Evolutionary conservation across 2,329 filamentous ascomycete genomes (phyloP), one percentile per base, ranked within the genome.

Genomic region (Phaeoacremonium minimum): DNA sequence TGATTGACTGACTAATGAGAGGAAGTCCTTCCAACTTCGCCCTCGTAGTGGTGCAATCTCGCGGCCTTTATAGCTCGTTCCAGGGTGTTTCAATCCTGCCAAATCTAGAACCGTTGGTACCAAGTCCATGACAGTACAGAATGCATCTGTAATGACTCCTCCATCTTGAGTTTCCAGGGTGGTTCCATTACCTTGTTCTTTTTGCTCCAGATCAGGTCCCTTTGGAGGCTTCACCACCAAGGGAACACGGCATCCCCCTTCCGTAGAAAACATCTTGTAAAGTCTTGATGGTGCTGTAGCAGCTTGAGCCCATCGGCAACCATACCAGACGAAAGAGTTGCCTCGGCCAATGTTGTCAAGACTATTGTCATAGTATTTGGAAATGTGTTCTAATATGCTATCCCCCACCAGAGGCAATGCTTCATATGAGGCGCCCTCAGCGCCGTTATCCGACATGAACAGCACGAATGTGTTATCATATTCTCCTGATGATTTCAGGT

Each of bases 261-360:
- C 65, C 3, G 64, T 66, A 2, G 63, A 61, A 43, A 57, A 67
- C 14, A 55, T 54, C 46, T 58, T 63, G 50, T 56, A 64, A 9
- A 58, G 33, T 11, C 59, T 44, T n/a, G 51, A 56, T 3, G 61
- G 61, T 0, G 60, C 61, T 2, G 59, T 65, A 5, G 61, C 53
- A 1, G 61, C 60, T 26, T 57, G 52, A 2, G 73, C 73, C 72
- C 74, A 77, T 12, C 66, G 65, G 4, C 69, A 70, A 2, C 76
- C 75, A 44, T 80, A 80, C 75, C 75, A 80, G 40, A 77, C 69
- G 49, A 76, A 80, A 3, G 67, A 73, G 49, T 78, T 61, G 60
- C 13, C 71, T 66, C 47, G 72, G 6, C 74, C 75, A 13, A 78
- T 61, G 41, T 79, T 79, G 9, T 76, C 73, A 4, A 77, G 34